Evolutionary conservation across 805 yeast species (phyloP).

Genomic region (Saccharomyces paradoxus): DNA sequence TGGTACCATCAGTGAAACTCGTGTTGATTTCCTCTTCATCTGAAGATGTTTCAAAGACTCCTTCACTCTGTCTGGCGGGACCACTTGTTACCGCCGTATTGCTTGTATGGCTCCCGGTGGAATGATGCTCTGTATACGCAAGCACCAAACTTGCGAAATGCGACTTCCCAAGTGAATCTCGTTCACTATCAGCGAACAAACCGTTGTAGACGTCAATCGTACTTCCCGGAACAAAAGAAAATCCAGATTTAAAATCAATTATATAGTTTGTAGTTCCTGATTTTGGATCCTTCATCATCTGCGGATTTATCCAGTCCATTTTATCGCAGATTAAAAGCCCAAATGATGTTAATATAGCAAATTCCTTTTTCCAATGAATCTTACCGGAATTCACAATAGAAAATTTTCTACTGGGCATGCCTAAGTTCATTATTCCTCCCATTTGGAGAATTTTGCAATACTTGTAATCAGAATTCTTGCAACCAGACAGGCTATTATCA

Average conservation of each 20-base stretch:
- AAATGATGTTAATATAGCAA: slow-evolving; percentile 42
- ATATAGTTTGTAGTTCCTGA: slow-evolving; percentile 24
- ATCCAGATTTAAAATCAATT: slow-evolving; percentile 25
- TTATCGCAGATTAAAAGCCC: slow-evolving; percentile 42
- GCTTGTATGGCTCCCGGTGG: background rate
- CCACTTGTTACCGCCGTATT: background rate
- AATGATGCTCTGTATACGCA: background rate
- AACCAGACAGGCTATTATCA: slow-evolving; percentile 2
- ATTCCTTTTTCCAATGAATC: slow-evolving; percentile 37
- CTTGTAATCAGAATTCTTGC: slow-evolving; percentile 6
- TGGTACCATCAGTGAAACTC: background rate
- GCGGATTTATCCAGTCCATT: slow-evolving; percentile 29
- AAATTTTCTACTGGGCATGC: slow-evolving; percentile 19
- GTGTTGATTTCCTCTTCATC: background rate
- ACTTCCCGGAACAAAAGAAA: slow-evolving; percentile 9
- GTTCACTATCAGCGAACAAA: slow-evolving; percentile 11
- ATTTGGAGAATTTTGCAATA: slow-evolving; percentile 27
- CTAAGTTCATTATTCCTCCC: slow-evolving; percentile 35
- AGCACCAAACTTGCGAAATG: background rate
- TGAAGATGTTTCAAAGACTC: background rate
- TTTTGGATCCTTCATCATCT: slow-evolving; percentile 14
- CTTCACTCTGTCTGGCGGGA: background rate
- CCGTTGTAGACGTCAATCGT: slow-evolving; percentile 11
- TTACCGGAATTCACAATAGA: slow-evolving; percentile 26
- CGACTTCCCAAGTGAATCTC: slow-evolving; percentile 2